A percentile compares a stretch with the other conserved stretches of the same genome.
phyloP scores from a whole-genome alignment of 2,329 filamentous ascomycete species.

The Colletotrichum karsti region DNA sequence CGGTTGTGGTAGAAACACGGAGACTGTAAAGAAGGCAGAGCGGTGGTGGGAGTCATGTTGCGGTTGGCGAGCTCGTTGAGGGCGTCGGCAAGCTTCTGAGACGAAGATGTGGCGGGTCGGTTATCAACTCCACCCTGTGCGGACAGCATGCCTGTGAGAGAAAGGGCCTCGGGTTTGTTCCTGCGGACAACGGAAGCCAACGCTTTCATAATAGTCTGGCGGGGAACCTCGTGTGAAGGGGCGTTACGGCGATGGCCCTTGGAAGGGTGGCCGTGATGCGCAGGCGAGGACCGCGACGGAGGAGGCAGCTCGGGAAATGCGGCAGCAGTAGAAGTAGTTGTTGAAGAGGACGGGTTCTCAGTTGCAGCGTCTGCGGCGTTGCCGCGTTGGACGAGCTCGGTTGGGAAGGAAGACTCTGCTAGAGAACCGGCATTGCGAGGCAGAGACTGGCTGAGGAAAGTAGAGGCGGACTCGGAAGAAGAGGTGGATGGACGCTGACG shows the following conservation, averaged over 20 bases:
- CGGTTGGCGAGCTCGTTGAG: constrained; percentile 61
- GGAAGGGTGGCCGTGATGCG: constrained; percentile 14
- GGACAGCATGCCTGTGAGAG: constrained; percentile 68
- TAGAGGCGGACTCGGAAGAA: constrained; percentile 27
- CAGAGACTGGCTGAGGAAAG: constrained; percentile 25
- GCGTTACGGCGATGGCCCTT: constrained; percentile 54
- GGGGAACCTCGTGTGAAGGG: constrained; percentile 74
- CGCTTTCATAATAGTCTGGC: constrained; percentile 85
- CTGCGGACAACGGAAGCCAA: constrained; percentile 73
- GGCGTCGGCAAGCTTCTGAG: constrained; percentile 71
- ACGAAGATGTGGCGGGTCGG: constrained; percentile 55
- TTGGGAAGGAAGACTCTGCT: constrained; percentile 2
- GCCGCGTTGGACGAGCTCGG: constrained; percentile 10
- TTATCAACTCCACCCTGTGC: constrained; percentile 46
- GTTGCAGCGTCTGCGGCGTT: constrained; percentile 21
- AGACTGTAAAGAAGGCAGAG: constrained; percentile 79
- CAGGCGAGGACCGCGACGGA: constrained; percentile 25
- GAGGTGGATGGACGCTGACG: constrained; percentile 19
- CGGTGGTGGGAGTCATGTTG: constrained; percentile 52
- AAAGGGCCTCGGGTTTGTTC: constrained; percentile 70
- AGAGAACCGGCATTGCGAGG: constrained; percentile 28
- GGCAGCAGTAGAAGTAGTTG: constrained; percentile 13
- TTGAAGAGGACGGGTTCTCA: constrained; percentile 31
- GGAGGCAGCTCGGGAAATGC: constrained; percentile 32
- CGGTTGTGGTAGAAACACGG: constrained; percentile 98